phyloP scores from a whole-genome alignment of 2,329 filamentous ascomycete species.

The Sarocladium brachiariae region DNA sequence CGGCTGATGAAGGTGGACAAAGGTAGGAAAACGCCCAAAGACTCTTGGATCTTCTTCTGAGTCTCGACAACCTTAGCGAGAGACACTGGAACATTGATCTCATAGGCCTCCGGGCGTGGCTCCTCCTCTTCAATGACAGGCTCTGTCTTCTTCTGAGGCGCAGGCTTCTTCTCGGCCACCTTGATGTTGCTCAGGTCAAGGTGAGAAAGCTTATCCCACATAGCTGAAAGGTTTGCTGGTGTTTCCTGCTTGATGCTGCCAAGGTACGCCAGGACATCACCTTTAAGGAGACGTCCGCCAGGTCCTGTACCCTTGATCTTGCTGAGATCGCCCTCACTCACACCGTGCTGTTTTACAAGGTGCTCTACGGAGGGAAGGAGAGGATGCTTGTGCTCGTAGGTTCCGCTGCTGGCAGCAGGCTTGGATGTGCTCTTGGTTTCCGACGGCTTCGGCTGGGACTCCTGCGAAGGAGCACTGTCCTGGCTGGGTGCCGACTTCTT shows the following conservation, averaged over 20 bases:
- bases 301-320: slow-evolving; percentile 86
- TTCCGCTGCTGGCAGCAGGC: slow-evolving; percentile 34
- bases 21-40: slow-evolving; percentile 73
- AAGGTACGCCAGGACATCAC: slow-evolving; percentile 86
- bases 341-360: slow-evolving; percentile 70
- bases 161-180: slow-evolving; percentile 51
- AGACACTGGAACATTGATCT: slow-evolving; percentile 69
- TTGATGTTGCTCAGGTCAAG: slow-evolving; percentile 96
- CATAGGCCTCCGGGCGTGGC: slow-evolving; percentile 39
- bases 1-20: slow-evolving; percentile 81
- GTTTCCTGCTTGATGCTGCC: slow-evolving; percentile 69
- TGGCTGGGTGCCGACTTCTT: slow-evolving; percentile 29
- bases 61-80: slow-evolving; percentile 71
- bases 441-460: slow-evolving; percentile 24
- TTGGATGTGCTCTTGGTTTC: slow-evolving; percentile 15
- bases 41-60: slow-evolving; percentile 72
- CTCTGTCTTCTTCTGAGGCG: slow-evolving; percentile 29
- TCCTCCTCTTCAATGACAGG: slow-evolving; percentile 28
- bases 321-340: slow-evolving; percentile 67
- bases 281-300: slow-evolving; percentile 83
- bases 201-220: slow-evolving; percentile 69
- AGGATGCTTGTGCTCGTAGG: slow-evolving; percentile 61
- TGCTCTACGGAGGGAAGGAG: slow-evolving; percentile 78
- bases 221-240: slow-evolving; percentile 62
- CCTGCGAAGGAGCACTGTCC: slow-evolving; percentile 16